phyloP scores from a whole-genome alignment of 202 grass and related monocot species.

The Panicum hallii region DNA sequence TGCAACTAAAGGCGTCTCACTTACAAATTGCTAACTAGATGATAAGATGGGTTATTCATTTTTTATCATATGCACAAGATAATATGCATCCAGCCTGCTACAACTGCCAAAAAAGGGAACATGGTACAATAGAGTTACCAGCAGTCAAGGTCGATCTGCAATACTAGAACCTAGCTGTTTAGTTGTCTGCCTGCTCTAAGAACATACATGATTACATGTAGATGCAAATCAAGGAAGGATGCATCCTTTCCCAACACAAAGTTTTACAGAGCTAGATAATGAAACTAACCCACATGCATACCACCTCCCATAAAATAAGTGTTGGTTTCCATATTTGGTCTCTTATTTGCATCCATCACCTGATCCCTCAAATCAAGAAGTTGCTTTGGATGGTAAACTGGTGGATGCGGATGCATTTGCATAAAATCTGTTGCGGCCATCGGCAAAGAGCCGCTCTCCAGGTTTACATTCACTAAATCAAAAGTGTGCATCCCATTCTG shows the following conservation, averaged over 20 bases:
- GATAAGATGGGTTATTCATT: slow-evolving; percentile 22
- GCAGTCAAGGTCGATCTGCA: slow-evolving; percentile 47
- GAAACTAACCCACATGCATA: slow-evolving; percentile 80
- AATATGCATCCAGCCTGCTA: slow-evolving; percentile 37
- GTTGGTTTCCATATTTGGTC: slow-evolving; percentile 76
- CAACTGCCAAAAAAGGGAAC: slow-evolving; percentile 42
- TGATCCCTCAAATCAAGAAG: slow-evolving; percentile 70
- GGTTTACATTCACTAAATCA: slow-evolving; percentile 73
- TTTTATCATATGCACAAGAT: slow-evolving; percentile 48
- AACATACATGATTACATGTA: slow-evolving; percentile 58
- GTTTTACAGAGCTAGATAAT: slow-evolving; percentile 47
- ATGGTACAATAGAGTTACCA: slow-evolving; percentile 53
- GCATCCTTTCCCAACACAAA: slow-evolving; percentile 39
- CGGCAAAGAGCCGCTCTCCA: slow-evolving; percentile 68
- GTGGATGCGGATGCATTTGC: slow-evolving; percentile 71
- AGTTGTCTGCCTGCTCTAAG: slow-evolving; percentile 58
- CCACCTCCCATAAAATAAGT: slow-evolving; percentile 79
- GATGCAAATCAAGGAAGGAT: slow-evolving; percentile 33
- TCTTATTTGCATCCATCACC: slow-evolving; percentile 69
- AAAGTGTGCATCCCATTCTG: slow-evolving; percentile 66
- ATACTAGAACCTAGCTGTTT: slow-evolving; percentile 57
- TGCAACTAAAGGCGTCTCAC: neutral
- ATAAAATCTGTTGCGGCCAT: slow-evolving; percentile 84
- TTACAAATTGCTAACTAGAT: slow-evolving; percentile 27
- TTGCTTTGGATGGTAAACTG: slow-evolving; percentile 65